Evolutionary conservation across 2,329 filamentous ascomycete species (phyloP).

Genomic region (Epicoccum sorghinum): DNA sequence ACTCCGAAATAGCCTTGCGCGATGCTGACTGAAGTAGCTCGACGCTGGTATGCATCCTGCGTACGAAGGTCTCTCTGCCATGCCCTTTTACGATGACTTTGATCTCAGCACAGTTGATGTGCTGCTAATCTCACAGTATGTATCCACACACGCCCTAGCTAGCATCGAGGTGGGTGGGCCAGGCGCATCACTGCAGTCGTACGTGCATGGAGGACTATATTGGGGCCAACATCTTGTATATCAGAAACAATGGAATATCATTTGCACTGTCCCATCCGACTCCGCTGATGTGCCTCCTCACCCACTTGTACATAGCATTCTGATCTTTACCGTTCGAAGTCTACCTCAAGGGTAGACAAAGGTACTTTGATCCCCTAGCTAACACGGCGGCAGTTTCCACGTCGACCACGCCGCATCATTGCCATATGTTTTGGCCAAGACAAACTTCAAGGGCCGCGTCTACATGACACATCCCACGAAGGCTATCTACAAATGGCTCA

Average conservation of each 20-base stretch:
- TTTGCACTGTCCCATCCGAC: slow-evolving; percentile 45
- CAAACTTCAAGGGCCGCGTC: slow-evolving; percentile 93
- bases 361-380: slow-evolving; percentile 19
- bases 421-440: slow-evolving; percentile 96
- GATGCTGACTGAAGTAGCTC: slow-evolving; percentile 64
- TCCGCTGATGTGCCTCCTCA: slow-evolving; percentile 43
- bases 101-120: slow-evolving; percentile 97
- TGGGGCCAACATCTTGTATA: slow-evolving; percentile 42
- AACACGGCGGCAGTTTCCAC: slow-evolving; percentile 74
- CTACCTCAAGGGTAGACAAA: not conserved
- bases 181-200: slow-evolving; percentile 45
- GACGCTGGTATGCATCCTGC: slow-evolving; percentile 97
- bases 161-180: slow-evolving; percentile 18
- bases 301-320: slow-evolving; percentile 29
- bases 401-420: slow-evolving; percentile 98
- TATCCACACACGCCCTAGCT: slow-evolving; percentile 37
- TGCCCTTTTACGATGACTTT: slow-evolving; percentile 98
- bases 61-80: slow-evolving; percentile 88
- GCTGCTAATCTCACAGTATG: slow-evolving; percentile 99
- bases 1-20: not conserved
- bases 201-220: slow-evolving; percentile 25
- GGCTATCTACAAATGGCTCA: slow-evolving; percentile 99
- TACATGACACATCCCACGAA: slow-evolving; percentile 99
- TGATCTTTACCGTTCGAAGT: not conserved
- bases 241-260: slow-evolving; percentile 50